Percentiles rank a stretch among this genome's conserved stretches.
Conservation (phyloP, 2,329 filamentous ascomycete species). For the Coniochaeta ligniaria region DNA sequence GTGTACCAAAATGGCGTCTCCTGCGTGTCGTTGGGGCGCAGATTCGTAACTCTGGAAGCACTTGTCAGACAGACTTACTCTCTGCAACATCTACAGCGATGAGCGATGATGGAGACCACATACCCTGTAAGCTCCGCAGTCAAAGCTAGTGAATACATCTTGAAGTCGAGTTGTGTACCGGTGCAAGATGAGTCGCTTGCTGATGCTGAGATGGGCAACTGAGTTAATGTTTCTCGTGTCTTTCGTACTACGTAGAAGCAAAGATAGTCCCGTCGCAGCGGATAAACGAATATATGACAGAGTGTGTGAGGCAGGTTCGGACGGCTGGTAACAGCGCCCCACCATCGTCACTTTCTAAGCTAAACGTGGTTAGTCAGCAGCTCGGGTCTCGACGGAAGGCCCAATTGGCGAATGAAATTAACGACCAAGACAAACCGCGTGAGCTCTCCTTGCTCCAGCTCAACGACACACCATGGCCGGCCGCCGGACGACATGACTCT, state of each 20-base stretch:
- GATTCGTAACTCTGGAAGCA: conserved; percentile 69
- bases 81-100: not conserved
- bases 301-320: not conserved
- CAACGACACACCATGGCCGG: not conserved
- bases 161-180: conserved; percentile 8
- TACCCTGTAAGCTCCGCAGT: conserved; percentile 66
- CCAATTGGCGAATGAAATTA: conserved; percentile 2
- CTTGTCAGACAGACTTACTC: not conserved
- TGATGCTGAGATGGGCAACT: not conserved
- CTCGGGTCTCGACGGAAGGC: not conserved
- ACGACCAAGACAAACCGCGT: not conserved
- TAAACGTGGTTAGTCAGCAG: not conserved
- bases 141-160: conserved; percentile 59
- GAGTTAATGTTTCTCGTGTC: not conserved
- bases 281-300: no score
- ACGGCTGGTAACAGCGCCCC: not conserved
- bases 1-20: conserved; percentile 91
- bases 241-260: not conserved
- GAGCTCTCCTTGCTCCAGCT: not conserved
- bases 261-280: no score
- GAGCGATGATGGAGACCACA: conserved; percentile 11
- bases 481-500: conserved; percentile 23
- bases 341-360: not conserved
- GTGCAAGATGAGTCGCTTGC: not conserved
- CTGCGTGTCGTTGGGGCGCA: conserved; percentile 75